Evolutionary conservation across 2,329 filamentous ascomycete species (phyloP).

Genomic region (Cercospora sesami): DNA sequence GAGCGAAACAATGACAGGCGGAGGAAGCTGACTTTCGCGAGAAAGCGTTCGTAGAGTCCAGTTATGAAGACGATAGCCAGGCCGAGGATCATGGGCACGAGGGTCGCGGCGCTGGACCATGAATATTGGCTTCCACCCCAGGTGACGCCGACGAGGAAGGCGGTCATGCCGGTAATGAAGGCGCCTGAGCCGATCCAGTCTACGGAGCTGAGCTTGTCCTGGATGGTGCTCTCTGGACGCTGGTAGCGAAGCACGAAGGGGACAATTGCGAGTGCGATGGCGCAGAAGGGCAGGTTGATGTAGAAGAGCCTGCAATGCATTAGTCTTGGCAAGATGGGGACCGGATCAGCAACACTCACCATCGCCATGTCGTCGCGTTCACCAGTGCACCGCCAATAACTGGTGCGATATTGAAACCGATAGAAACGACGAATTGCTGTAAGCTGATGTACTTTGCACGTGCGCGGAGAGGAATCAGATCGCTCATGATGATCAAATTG

Average conservation of each 20-base stretch:
- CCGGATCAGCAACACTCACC: constrained; percentile 12
- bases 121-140: constrained; percentile 42
- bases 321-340: not conserved
- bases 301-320: constrained; percentile 37
- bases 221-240: constrained; percentile 33
- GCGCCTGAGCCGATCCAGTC: constrained; percentile 32
- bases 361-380: constrained; percentile 33
- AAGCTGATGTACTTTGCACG: constrained; percentile 30
- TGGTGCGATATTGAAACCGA: constrained; percentile 39
- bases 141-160: constrained; percentile 37
- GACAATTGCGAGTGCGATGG: constrained; percentile 35
- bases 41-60: constrained; percentile 30
- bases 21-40: constrained; percentile 33
- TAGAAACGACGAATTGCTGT: constrained; percentile 34
- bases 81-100: constrained; percentile 40
- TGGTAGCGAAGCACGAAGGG: constrained; percentile 55
- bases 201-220: constrained; percentile 26
- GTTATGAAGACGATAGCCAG: constrained; percentile 35
- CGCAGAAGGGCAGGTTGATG: constrained; percentile 43
- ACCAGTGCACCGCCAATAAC: constrained; percentile 37
- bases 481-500: constrained; percentile 47
- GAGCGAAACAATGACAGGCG: constrained; percentile 37
- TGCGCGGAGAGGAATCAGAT: constrained; percentile 40
- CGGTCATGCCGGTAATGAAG: constrained; percentile 31
- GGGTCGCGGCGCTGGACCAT: constrained; percentile 41